Conservation (phyloP, 768 basidiomycete species). For the Chalciporus chontae region DNA sequence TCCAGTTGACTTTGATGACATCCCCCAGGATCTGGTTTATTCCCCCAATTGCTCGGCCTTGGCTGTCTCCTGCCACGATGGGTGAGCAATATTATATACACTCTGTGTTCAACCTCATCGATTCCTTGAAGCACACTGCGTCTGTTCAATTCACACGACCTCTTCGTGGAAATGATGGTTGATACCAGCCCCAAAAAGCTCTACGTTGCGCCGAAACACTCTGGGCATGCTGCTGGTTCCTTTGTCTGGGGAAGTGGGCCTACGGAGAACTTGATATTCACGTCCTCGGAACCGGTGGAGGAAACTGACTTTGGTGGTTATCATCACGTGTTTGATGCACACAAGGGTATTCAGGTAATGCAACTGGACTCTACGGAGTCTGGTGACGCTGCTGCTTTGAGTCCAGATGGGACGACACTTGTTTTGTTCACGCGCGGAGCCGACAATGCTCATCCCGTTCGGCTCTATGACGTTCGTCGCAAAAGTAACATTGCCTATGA, state of each 20-base stretch:
- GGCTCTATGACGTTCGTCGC: conserved; percentile 50
- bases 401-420: conserved; percentile 38
- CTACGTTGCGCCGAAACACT: conserved; percentile 11
- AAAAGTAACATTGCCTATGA: conserved; percentile 26
- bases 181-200: conserved; percentile 15
- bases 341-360: conserved; percentile 20
- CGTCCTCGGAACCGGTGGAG: conserved; percentile 49
- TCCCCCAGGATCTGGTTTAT: conserved; percentile 45
- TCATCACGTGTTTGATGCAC: conserved; percentile 51
- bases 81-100: conserved; percentile 16
- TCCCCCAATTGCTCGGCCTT: conserved; percentile 38
- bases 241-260: conserved; percentile 49
- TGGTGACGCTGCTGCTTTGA: conserved; percentile 51
- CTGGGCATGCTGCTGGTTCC: conserved; percentile 38
- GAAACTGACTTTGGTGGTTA: conserved; percentile 31
- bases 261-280: conserved; percentile 44
- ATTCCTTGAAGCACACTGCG: conserved; percentile 18
- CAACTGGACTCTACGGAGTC: conserved; percentile 45
- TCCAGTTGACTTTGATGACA: conserved; percentile 22
- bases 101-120: background rate
- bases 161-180: conserved; percentile 19
- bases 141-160: conserved; percentile 18
- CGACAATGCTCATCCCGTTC: conserved; percentile 34
- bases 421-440: conserved; percentile 31
- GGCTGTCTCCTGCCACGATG: conserved; percentile 33